A percentile compares a stretch with the other conserved stretches of the same genome.
phyloP scores from a whole-genome alignment of 306 rosid genomes.

The Cucurbita argyrosperma region DNA sequence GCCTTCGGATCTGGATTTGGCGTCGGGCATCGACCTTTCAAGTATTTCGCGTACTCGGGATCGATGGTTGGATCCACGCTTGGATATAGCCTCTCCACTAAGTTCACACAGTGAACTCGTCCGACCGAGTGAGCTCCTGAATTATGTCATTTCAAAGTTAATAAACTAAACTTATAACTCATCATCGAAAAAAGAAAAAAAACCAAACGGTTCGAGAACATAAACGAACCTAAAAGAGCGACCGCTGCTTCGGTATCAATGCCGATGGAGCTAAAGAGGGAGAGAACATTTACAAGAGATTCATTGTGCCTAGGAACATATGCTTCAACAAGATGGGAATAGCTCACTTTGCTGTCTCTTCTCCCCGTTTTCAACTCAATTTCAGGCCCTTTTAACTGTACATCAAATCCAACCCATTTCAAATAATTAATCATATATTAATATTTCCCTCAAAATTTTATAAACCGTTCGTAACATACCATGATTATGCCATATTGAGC shows the following conservation, averaged over 20 bases:
- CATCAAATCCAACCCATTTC: not conserved
- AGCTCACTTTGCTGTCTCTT: conserved; percentile 54
- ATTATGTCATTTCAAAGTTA: too few species aligned
- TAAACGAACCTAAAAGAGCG: conserved; percentile 49
- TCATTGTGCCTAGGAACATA: conserved; percentile 68
- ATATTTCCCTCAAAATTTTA: too few species aligned
- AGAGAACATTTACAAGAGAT: conserved; percentile 41
- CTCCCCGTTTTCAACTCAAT: conserved; percentile 70
- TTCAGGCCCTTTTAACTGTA: conserved; percentile 66
- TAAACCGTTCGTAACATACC: conserved; percentile 14
- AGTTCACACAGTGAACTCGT: conserved; percentile 52
- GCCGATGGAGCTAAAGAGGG: conserved; percentile 57
- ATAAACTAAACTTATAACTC: not conserved
- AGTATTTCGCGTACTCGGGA: conserved; percentile 37
- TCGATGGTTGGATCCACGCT: conserved; percentile 40
- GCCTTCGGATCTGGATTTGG: conserved; percentile 42
- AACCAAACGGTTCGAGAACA: too few species aligned
- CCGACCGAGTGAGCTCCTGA: conserved; percentile 84
- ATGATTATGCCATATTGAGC: conserved; percentile 64
- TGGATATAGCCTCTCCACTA: conserved; percentile 59
- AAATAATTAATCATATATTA: too few species aligned
- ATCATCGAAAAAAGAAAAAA: not conserved
- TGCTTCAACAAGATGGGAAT: conserved; percentile 20
- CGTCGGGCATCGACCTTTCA: conserved; percentile 57
- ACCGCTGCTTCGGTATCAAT: conserved; percentile 59